Conservation (phyloP, 495 filamentous ascomycete species). For the Xylaria curta region DNA sequence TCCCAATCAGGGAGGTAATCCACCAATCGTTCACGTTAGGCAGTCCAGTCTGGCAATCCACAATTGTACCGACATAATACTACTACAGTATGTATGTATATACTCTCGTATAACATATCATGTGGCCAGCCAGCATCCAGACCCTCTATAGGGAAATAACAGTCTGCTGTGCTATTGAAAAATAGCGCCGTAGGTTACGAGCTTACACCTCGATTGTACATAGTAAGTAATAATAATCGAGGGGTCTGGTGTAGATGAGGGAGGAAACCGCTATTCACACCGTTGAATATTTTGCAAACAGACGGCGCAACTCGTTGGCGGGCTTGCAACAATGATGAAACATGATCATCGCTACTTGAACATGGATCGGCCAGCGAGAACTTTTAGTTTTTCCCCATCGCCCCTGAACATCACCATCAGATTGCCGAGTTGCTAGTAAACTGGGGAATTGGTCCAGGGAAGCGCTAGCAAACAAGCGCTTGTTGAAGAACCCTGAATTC, state of each 20-base stretch:
- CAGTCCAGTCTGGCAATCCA: neutral
- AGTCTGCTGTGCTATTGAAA: neutral
- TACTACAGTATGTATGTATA: neutral
- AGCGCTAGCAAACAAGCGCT: conserved; percentile 12
- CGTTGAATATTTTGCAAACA: neutral
- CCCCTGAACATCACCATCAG: conserved; percentile 36
- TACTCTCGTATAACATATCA: conserved; percentile 3
- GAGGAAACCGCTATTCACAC: neutral
- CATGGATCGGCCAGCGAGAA: conserved; percentile 30
- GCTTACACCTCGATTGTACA: neutral
- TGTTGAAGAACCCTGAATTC: neutral
- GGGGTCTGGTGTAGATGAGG: neutral
- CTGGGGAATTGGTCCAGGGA: conserved; percentile 6
- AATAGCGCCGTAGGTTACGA: conserved; percentile 2
- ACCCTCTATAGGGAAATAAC: neutral
- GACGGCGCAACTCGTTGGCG: neutral
- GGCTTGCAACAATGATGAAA: conserved; percentile 32
- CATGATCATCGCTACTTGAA: conserved; percentile 27
- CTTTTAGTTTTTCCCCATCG: conserved; percentile 21
- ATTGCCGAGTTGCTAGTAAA: conserved; percentile 14
- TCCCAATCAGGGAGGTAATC: conserved; percentile 12
- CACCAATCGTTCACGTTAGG: neutral
- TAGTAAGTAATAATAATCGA: neutral
- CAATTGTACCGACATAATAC: neutral
- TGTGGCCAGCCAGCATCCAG: conserved; percentile 8